Percentiles rank a stretch among this genome's conserved stretches.
Conservation (phyloP, 495 filamentous ascomycete genomes). For the Alectoria sarmentosa region DNA sequence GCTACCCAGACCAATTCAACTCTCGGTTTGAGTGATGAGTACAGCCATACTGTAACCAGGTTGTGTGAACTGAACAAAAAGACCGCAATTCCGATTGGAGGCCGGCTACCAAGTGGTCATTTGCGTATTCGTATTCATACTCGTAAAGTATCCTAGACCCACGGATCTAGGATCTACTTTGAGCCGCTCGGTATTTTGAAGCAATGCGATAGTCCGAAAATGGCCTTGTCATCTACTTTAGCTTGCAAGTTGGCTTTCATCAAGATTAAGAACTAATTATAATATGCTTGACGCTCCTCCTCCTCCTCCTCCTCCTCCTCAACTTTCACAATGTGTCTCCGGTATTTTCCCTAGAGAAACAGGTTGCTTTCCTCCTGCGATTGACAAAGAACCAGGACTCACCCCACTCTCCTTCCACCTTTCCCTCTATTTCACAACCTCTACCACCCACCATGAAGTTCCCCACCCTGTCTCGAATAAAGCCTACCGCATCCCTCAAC, state of each 20-base stretch:
- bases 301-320: not conserved
- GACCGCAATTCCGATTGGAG: too few species aligned
- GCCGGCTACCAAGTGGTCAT: too few species aligned
- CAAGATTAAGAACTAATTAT: not conserved
- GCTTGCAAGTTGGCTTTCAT: not conserved
- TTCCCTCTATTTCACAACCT: too few species aligned
- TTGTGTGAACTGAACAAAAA: too few species aligned
- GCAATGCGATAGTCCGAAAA: not conserved
- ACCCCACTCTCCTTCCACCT: not conserved
- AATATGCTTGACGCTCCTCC: not conserved
- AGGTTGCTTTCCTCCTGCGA: not conserved
- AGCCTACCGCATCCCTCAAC: conserved; percentile 1
- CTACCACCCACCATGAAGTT: conserved; percentile 15
- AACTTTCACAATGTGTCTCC: not conserved
- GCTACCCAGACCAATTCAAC: too few species aligned
- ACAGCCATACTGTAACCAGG: too few species aligned
- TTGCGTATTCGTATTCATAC: not conserved
- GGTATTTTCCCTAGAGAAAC: not conserved
- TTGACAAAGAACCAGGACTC: not conserved
- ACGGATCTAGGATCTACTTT: not conserved
- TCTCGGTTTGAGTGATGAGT: too few species aligned
- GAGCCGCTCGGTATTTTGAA: not conserved
- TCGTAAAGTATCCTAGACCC: too few species aligned
- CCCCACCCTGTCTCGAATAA: conserved; percentile 7
- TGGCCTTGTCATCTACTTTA: not conserved